Evolutionary conservation across 2,329 filamentous ascomycete species (phyloP).

Genomic region (Aureobasidium sp.): DNA sequence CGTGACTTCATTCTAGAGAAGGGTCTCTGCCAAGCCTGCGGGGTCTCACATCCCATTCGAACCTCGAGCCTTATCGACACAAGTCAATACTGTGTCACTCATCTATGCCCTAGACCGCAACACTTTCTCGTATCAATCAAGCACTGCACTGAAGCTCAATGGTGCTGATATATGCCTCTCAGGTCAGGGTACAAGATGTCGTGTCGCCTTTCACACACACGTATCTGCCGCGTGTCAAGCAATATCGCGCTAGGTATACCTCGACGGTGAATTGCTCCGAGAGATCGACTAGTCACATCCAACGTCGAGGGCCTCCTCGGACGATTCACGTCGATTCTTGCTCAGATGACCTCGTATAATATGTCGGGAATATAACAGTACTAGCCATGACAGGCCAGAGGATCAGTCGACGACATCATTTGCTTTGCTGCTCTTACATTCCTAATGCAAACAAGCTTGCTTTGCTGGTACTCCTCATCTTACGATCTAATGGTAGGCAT

Average conservation of each 20-base stretch:
- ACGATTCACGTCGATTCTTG: neutral
- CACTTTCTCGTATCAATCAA: neutral
- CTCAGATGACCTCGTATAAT: slow-evolving; percentile 14
- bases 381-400: neutral
- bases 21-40: neutral
- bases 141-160: neutral
- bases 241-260: slow-evolving; percentile 2
- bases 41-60: neutral
- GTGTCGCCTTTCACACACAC: neutral
- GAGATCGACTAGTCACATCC: neutral
- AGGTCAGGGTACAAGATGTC: neutral
- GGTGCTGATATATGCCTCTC: neutral
- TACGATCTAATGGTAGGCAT: neutral
- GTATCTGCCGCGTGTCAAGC: neutral
- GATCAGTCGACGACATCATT: neutral
- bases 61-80: neutral
- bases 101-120: neutral
- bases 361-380: neutral
- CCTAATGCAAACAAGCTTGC: slow-evolving; percentile 5
- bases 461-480: slow-evolving; percentile 14
- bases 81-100: neutral
- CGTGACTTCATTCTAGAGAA: neutral
- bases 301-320: neutral
- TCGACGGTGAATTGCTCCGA: neutral
- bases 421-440: slow-evolving; percentile 14